Evolutionary conservation across 176 grass and related monocot species (phyloP), one percentile per base, ranked within the genome.

Genomic region (Oryza longistaminata): DNA sequence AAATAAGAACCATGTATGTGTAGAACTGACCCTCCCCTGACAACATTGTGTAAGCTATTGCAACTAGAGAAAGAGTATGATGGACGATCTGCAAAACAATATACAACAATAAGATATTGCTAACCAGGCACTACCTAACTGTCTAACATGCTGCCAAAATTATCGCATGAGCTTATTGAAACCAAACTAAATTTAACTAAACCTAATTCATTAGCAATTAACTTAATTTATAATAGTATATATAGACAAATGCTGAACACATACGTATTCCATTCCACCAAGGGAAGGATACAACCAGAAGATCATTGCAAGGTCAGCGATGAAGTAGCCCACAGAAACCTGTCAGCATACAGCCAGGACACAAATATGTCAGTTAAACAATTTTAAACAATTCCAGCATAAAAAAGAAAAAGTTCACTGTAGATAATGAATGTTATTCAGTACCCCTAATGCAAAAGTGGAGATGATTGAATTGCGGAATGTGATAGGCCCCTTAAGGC

Each of bases 251-350:
- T 70, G 31, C 77, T 80, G 27, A 66, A 4, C 64, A 92, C 91
- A 84, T 87, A 99, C 96, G 86, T 99, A 99, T 92, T 99, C 96
- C 90, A 92, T 92, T 92, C 93, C 96, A 70, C 96, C 96, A 70
- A 99, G 93, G 42, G 81, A 92, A 85, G 96, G 96, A 84, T 91
- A 99, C 26, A 92, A 81, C 96, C 93, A 96, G 82, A 94, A 90
- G 76, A 99, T 96, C 96, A 96, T 99, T 61, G 79, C 86, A 82
- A 99, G 91, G 70, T 99, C 93, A 50, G 93, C 70, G 17, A 99
- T 87, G 83, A 99, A 99, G 86, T 99, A 99, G 12, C 96, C 96
- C 52, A 88, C 82, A 83, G 96, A 99, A 82, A 99, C 86, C 96
- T 99, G 88, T 74, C 44, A 88, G 35, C 43, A 70, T 64, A 84